Evolutionary conservation across 805 yeast species (phyloP).

Genomic region (Candida corydali): DNA sequence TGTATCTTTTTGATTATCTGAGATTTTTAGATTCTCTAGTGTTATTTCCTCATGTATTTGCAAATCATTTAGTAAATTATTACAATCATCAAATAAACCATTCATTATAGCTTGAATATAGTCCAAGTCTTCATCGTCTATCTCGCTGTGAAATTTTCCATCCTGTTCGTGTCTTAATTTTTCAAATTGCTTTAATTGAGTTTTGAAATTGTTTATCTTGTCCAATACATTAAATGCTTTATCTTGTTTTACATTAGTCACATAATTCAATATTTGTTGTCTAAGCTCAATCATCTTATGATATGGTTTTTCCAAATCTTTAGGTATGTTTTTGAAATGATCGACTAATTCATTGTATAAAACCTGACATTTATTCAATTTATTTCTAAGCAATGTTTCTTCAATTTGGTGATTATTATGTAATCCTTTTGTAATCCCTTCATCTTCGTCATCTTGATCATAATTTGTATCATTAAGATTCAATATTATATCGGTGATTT

Average conservation of each 20-base stretch:
- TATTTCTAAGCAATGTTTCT: constrained; percentile 58
- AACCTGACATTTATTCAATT: constrained; percentile 58
- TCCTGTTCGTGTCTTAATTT: constrained; percentile 43
- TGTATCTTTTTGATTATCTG: constrained; percentile 4
- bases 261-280: constrained; percentile 47
- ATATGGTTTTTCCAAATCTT: constrained; percentile 41
- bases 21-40: constrained; percentile 1
- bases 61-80: constrained; percentile 63
- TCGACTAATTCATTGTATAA: constrained; percentile 56
- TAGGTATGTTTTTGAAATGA: constrained; percentile 40
- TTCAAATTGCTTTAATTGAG: constrained; percentile 25
- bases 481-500: constrained; percentile 61
- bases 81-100: constrained; percentile 81
- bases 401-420: constrained; percentile 41
- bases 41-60: constrained; percentile 9
- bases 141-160: constrained; percentile 43
- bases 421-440: constrained; percentile 9
- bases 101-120: constrained; percentile 49
- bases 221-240: constrained; percentile 8
- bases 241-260: constrained; percentile 17
- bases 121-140: constrained; percentile 8
- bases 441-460: constrained; percentile 15
- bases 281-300: constrained; percentile 61
- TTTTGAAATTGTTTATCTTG: constrained; percentile 18
- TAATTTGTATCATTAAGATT: constrained; percentile 31